Conservation (phyloP, 768 basidiomycete species). For the Pleurotus pulmonarius region DNA sequence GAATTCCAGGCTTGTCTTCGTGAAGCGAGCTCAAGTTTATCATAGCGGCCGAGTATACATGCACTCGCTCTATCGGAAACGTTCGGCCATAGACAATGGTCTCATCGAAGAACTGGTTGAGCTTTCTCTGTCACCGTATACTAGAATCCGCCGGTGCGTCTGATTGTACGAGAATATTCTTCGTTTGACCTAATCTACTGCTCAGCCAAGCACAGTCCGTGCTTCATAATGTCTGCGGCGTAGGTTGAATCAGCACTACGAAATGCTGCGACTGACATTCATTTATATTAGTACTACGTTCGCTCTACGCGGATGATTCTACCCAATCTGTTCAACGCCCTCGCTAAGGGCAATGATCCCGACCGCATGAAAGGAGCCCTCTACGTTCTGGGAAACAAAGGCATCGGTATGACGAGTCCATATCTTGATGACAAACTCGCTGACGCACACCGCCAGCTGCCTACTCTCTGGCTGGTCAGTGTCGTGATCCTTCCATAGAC, state of each 20-base stretch:
- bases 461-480: slow-evolving; percentile 65
- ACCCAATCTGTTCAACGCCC: slow-evolving; percentile 55
- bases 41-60: slow-evolving; percentile 74
- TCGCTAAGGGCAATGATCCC: slow-evolving; percentile 75
- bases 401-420: slow-evolving; percentile 43
- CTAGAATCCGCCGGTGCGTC: slow-evolving; percentile 66
- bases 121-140: slow-evolving; percentile 77
- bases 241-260: slow-evolving; percentile 28
- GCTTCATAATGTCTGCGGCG: slow-evolving; percentile 59
- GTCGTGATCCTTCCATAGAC: not conserved
- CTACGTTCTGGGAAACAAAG: slow-evolving; percentile 75
- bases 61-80: slow-evolving; percentile 70
- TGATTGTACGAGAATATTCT: not conserved
- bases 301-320: slow-evolving; percentile 67
- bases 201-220: slow-evolving; percentile 66
- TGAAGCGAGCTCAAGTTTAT: slow-evolving; percentile 78
- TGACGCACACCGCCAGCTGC: slow-evolving; percentile 37
- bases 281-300: slow-evolving; percentile 51
- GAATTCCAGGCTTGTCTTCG: slow-evolving; percentile 68
- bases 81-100: slow-evolving; percentile 70
- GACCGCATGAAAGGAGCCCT: slow-evolving; percentile 95
- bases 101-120: slow-evolving; percentile 67
- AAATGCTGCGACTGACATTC: not conserved
- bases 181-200: not conserved
- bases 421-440: slow-evolving; percentile 1